Evolutionary conservation across 2,329 filamentous ascomycete genomes (phyloP).

Genomic region (Fusarium chlamydosporum): DNA sequence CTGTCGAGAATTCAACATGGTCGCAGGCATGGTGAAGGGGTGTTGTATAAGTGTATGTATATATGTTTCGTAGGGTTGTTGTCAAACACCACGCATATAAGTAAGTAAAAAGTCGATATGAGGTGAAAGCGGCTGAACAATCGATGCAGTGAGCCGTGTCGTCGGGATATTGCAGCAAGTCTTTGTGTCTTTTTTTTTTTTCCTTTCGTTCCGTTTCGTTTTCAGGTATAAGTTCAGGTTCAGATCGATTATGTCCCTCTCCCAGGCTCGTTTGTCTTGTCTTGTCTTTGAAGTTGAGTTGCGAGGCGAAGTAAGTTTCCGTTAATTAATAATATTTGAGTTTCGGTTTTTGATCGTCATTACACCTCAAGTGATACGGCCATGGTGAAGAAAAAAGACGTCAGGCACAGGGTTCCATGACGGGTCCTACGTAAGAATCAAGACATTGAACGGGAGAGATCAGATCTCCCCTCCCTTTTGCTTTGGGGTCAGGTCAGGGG

Average conservation of each 20-base stretch:
- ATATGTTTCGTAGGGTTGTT: no score
- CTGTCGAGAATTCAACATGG: constrained; percentile 34
- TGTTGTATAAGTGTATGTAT: constrained; percentile 11
- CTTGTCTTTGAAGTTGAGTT: constrained; percentile 3
- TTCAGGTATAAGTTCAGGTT: neutral
- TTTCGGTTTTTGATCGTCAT: constrained; percentile 14
- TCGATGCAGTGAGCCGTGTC: constrained; percentile 34
- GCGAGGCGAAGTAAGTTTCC: neutral
- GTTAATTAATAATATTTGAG: constrained; percentile 6
- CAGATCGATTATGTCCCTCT: constrained; percentile 18
- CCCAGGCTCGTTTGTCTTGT: neutral
- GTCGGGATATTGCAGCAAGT: constrained; percentile 42
- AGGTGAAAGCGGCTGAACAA: constrained; percentile 24
- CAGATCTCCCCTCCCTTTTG: constrained; percentile 5
- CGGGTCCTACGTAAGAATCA: constrained; percentile 29
- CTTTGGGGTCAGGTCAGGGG: constrained; percentile 10
- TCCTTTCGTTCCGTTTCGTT: constrained; percentile 10
- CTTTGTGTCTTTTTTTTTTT: constrained; percentile 24
- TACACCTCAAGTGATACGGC: constrained; percentile 18
- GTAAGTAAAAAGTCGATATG: constrained; percentile 9
- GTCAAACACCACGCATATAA: neutral
- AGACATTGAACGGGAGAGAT: constrained; percentile 20
- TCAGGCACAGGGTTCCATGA: constrained; percentile 42
- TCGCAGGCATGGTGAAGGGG: constrained; percentile 1
- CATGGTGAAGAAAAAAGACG: constrained; percentile 25